Percentiles rank a stretch among this genome's conserved stretches.
Evolutionary conservation across 768 basidiomycete genomes (phyloP).

Genomic region (Myochromella boudieri): DNA sequence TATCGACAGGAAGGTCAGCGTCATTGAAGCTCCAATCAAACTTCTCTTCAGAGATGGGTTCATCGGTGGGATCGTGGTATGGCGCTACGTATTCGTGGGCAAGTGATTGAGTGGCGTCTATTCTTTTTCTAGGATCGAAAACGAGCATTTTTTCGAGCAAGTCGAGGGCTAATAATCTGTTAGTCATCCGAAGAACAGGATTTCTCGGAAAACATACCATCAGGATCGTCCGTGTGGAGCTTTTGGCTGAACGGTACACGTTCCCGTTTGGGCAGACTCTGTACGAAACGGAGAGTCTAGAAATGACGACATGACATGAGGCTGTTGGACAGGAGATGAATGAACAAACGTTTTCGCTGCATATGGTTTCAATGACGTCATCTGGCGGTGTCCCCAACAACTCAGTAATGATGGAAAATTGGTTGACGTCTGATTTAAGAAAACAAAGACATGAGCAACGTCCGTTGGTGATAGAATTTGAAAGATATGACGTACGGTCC

Average conservation of each 20-base stretch:
- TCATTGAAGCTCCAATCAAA: conserved; percentile 99
- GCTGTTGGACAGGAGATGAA: conserved; percentile 15
- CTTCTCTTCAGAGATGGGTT: conserved; percentile 88
- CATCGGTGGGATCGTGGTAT: conserved; percentile 98
- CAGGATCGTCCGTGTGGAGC: conserved; percentile 82
- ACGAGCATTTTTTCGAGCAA: conserved; percentile 98
- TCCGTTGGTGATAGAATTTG: conserved; percentile 8
- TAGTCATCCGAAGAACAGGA: neutral
- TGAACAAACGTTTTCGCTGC: conserved; percentile 86
- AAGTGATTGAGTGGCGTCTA: conserved; percentile 90
- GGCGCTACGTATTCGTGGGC: conserved; percentile 93
- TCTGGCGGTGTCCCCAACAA: conserved; percentile 97
- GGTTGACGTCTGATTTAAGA: conserved; percentile 83
- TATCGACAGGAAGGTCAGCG: conserved; percentile 96
- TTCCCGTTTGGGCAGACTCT: conserved; percentile 93
- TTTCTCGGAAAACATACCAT: conserved; percentile 50
- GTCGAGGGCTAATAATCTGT: conserved; percentile 72
- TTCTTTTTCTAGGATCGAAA: conserved; percentile 96
- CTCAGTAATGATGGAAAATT: conserved; percentile 99
- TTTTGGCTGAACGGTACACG: conserved; percentile 95
- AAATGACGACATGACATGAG: conserved; percentile 13
- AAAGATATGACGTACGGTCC: conserved; percentile 75
- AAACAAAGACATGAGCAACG: conserved; percentile 6
- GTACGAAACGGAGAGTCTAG: conserved; percentile 97
- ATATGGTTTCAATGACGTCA: conserved; percentile 99